Conservation (phyloP, 179 eudicot species). For the Actinidia polygama region DNA sequence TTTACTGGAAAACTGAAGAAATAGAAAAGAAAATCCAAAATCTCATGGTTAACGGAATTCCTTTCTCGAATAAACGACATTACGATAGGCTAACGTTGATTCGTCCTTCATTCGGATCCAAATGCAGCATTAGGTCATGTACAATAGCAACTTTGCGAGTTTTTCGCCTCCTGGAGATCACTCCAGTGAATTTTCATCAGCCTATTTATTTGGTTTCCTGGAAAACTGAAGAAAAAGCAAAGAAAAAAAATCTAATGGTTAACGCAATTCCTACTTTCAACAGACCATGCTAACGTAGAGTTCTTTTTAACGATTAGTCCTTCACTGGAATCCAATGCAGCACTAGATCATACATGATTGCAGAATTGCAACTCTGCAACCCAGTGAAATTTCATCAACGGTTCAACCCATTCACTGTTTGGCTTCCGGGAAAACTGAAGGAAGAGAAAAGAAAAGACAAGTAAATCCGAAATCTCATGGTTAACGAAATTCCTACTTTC, state of each 20-base stretch:
- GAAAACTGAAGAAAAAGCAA: constrained; percentile 2
- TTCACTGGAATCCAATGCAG: too few species aligned
- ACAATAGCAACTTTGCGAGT: too few species aligned
- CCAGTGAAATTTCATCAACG: neutral
- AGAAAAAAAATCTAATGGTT: neutral
- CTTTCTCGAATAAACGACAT: neutral
- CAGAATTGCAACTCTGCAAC: too few species aligned
- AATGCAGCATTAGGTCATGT: too few species aligned
- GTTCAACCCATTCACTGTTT: neutral
- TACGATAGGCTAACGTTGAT: neutral
- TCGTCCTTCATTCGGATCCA: neutral
- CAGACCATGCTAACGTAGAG: neutral
- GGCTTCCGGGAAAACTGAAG: neutral
- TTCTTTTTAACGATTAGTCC: neutral
- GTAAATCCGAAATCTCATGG: too few species aligned
- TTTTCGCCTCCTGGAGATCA: too few species aligned
- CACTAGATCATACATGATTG: too few species aligned
- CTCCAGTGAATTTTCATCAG: neutral
- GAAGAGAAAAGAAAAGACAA: neutral
- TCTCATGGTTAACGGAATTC: neutral
- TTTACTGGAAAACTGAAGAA: neutral
- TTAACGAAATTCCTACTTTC: too few species aligned
- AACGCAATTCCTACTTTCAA: neutral
- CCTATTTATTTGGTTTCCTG: neutral
- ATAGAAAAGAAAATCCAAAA: neutral